Evolutionary conservation across 805 yeast species (phyloP).

Genomic region (Lipomyces starkeyi): DNA sequence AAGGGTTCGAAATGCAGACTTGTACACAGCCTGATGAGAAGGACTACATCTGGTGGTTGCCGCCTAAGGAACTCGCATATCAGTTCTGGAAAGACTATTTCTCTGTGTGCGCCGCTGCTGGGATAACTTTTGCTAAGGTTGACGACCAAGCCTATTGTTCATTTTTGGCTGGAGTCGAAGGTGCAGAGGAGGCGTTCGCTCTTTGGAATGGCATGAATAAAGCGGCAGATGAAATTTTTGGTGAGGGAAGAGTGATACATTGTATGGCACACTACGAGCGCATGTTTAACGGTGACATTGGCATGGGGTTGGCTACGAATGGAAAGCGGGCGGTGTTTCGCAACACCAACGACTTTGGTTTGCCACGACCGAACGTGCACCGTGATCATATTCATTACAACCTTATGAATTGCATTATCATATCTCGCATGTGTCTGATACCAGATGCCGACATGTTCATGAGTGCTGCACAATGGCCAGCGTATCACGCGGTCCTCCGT

Average conservation of each 20-base stretch:
- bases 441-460: slow-evolving; percentile 19
- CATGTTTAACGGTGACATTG: slow-evolving; percentile 11
- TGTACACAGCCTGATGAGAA: slow-evolving; percentile 11
- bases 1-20: neutral
- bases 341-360: slow-evolving; percentile 19
- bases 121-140: slow-evolving; percentile 13
- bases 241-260: slow-evolving; percentile 10
- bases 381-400: slow-evolving; percentile 16
- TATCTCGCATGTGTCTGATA: slow-evolving; percentile 12
- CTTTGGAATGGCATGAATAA: slow-evolving; percentile 15
- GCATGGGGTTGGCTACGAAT: slow-evolving; percentile 7
- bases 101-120: slow-evolving; percentile 9
- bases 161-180: slow-evolving; percentile 11
- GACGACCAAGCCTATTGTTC: slow-evolving; percentile 17
- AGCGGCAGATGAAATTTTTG: slow-evolving; percentile 16
- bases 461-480: slow-evolving; percentile 20
- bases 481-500: slow-evolving; percentile 15
- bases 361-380: slow-evolving; percentile 14
- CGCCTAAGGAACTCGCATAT: slow-evolving; percentile 13
- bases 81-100: slow-evolving; percentile 16
- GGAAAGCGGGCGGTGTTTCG: slow-evolving; percentile 9
- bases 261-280: slow-evolving; percentile 21
- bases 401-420: slow-evolving; percentile 9
- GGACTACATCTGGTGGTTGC: slow-evolving; percentile 17
- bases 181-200: slow-evolving; percentile 13